Evolutionary conservation across 2,329 filamentous ascomycete species (phyloP), one percentile per base, ranked within the genome.

Genomic region (Aaosphaeria arxii): DNA sequence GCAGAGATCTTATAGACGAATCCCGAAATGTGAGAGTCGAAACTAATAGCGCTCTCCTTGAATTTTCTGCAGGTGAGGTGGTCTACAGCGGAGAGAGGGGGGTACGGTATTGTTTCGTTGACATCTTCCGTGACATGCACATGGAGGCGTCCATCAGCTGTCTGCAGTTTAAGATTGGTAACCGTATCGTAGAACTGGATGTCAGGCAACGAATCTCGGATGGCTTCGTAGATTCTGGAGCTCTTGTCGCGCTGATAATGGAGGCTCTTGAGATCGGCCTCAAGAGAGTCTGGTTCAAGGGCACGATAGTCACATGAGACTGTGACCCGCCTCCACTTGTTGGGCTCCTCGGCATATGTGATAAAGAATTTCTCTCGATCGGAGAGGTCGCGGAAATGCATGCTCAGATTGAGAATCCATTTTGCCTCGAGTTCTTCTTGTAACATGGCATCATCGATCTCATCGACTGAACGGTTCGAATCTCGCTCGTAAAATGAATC

Each of bases 111-210:
- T 49, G 94, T 94, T 74, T 99, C 94, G 75, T 95, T 94, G 43
- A 90, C 83, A 67, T 99, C 94, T 70, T 99, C 92, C n/a, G 94
- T 91, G 45, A 99, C 94, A 68, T 97, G 94, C 5, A 99, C 91
- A 71, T 97, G 91, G 28, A 99, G 77, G 50, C 91, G 85, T 11
- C 89, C 89, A 48, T 95, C 87, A 4, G 83, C 86, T 0, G 94
- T 99, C 69, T 96, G 85, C 13, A 99, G 79, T 70, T 95, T 96
- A 54, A 99, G 80, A 61, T 97, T 97, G 13, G 94, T 97, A 49
- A 97, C 92, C 0, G 91, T 96, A 47, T 91, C 84, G 71, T 95
- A 97, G 67, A 96, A 99, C 58, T 96, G 88, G 44, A 99, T 97
- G 49, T 95, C 90, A n/a, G 81, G 78, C 2, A 99, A 79, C 17